Percentiles rank a stretch among this genome's conserved stretches.
phyloP scores from a whole-genome alignment of 1,284 basidiomycete species.

The Bondarzewia mesenterica region DNA sequence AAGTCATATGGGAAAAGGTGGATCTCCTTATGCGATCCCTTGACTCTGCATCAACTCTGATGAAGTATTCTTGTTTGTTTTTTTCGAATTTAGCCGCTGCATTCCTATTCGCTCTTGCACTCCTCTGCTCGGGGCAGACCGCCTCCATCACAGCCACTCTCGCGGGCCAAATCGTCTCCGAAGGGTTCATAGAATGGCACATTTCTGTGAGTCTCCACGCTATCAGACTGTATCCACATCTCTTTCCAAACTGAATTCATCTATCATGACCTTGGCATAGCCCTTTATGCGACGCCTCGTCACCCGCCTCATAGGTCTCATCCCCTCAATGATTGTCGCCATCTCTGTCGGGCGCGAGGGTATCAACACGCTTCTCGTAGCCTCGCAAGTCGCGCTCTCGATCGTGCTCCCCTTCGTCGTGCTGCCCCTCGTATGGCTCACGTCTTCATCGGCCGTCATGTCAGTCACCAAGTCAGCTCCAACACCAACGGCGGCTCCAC shows the following conservation, averaged over 20 bases:
- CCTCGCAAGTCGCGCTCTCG: conserved; percentile 82
- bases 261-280: conserved; percentile 28
- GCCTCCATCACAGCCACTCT: conserved; percentile 91
- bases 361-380: conserved; percentile 77
- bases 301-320: conserved; percentile 78
- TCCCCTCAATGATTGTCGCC: conserved; percentile 84
- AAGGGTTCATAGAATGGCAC: conserved; percentile 91
- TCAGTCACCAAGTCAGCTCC: conserved; percentile 31
- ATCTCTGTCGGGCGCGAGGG: conserved; percentile 68
- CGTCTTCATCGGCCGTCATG: conserved; percentile 67
- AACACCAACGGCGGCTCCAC: not conserved
- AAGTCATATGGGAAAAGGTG: conserved; percentile 59
- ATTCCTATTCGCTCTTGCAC: conserved; percentile 78
- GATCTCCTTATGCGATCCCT: conserved; percentile 16
- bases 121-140: conserved; percentile 85
- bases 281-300: conserved; percentile 75
- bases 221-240: not conserved
- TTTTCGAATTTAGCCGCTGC: conserved; percentile 64
- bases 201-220: conserved; percentile 52
- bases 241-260: conserved; percentile 5
- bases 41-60: no score
- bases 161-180: conserved; percentile 87
- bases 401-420: conserved; percentile 86
- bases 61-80: no score
- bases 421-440: conserved; percentile 74